Base-by-base conservation (phyloP, 2,329 filamentous ascomycete genomes). In the Leptosphaerulina australis region DNA sequence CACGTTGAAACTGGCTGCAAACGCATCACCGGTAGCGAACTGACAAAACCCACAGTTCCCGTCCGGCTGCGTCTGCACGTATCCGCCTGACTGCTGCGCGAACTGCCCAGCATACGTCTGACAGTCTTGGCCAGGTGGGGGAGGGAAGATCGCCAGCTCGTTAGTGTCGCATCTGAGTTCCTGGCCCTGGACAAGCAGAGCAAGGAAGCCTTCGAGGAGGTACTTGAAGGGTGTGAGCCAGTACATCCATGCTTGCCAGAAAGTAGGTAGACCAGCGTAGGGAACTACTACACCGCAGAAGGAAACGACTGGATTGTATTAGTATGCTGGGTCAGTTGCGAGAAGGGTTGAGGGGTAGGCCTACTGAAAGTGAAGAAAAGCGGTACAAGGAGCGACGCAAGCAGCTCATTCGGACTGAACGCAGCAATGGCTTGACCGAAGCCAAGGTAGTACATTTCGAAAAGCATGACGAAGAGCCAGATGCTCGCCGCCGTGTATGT, bases 221-320 rank as follows among this genome's bases (percentile, higher is more conserved):
- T 89, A 89, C 53, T 83, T 81, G 69, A 88, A 88, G 0, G 87
- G 87, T 0, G 85, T 84, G 17, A 88, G 75, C 81, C 65, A 69
- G 55, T 72, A 74, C 69, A 74, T 73, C 71, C 71, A 74, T 6
- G 50, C 55, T 11, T 78, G 74, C 88, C 88, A 91, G 70, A 91
- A 91, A 0, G 70, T 60, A 7, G 84, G 81, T 17, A 91, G 78
- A 20, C 80, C 78, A 0, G 62, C 62, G 56, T 86, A 89, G 0
- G 88, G 87, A 0, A 91, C 88, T 4, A 90, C 76, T 1, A 91
- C 86, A 55, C 88, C 88, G 60, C 87, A 91, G 75, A 92, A 91
- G 1, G 81, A 82, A 7, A 90, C 79, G 2, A 90, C 76, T 64
- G 17, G 6, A 24, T 17, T 14, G 5, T 41, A 28, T 59, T 46